Percentiles rank a stretch among this genome's conserved stretches.
phyloP scores from a whole-genome alignment of 1,284 basidiomycete species.

The Albatrellus sp. region DNA sequence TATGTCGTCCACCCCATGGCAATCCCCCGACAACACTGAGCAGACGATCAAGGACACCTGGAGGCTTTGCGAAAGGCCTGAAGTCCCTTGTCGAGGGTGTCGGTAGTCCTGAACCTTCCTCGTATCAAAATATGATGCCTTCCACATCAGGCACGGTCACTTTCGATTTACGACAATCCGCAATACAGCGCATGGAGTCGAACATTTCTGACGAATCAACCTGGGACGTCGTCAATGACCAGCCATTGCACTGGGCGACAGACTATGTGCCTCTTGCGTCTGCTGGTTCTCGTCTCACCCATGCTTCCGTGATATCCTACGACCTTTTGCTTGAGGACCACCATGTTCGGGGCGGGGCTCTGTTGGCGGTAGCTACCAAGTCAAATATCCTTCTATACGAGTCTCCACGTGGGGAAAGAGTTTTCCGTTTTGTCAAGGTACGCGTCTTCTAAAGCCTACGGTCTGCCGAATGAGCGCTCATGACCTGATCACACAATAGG shows the following conservation, averaged over 20 bases:
- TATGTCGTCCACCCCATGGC: constrained; percentile 39
- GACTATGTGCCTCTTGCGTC: constrained; percentile 66
- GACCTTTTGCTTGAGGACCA: constrained; percentile 50
- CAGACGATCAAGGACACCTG: constrained; percentile 39
- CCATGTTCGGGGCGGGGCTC: constrained; percentile 38
- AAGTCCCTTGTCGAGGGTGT: constrained; percentile 41
- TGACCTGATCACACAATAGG: constrained; percentile 26
- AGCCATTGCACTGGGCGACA: constrained; percentile 68
- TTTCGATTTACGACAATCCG: constrained; percentile 7
- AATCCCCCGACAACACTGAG: constrained; percentile 35
- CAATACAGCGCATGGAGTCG: constrained; percentile 11
- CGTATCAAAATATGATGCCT: constrained; percentile 14
- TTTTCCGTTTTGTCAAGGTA: constrained; percentile 70
- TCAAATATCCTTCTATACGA: constrained; percentile 63
- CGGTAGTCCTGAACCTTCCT: constrained; percentile 19
- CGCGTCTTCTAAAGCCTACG: constrained; percentile 8
- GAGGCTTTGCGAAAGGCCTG: constrained; percentile 47
- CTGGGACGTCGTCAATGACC: constrained; percentile 69
- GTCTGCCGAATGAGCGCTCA: constrained; percentile 2
- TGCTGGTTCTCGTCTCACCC: constrained; percentile 48
- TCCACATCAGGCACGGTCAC: constrained; percentile 8
- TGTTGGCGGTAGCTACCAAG: constrained; percentile 68
- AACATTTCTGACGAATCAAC: constrained; percentile 30
- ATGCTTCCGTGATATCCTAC: constrained; percentile 48
- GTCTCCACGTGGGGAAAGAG: constrained; percentile 68